phyloP scores from a whole-genome alignment of 306 rosid species.

The Acmispon strigosus region DNA sequence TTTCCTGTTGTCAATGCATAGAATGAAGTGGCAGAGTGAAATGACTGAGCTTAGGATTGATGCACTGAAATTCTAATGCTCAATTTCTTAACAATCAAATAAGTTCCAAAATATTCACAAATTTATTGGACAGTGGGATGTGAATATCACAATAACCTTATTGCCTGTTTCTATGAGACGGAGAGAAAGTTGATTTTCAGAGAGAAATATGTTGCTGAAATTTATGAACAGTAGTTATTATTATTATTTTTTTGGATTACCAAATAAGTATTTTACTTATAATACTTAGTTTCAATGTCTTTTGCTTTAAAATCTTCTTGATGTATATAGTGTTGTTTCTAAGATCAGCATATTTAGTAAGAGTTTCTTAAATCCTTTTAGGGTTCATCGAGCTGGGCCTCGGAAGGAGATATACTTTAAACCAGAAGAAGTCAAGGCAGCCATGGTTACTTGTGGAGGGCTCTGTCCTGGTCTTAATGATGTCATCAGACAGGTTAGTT shows the following conservation, averaged over 20 bases:
- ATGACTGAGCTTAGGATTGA: background rate
- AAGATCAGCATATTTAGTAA: background rate
- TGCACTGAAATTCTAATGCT: background rate
- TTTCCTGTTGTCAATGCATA: background rate
- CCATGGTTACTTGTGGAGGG: constrained; percentile 96
- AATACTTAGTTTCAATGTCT: background rate
- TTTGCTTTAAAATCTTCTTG: background rate
- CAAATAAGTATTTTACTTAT: background rate
- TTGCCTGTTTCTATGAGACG: background rate
- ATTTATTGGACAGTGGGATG: background rate
- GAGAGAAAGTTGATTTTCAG: background rate
- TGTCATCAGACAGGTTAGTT: constrained; percentile 90
- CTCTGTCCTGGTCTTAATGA: constrained; percentile 99
- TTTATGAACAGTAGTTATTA: background rate
- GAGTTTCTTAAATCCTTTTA: constrained; percentile 25
- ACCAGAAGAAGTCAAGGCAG: constrained; percentile 96
- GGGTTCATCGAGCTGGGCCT: constrained; percentile 99
- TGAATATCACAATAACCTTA: background rate
- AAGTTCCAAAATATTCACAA: background rate
- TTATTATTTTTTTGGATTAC: background rate
- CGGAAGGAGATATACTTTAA: constrained; percentile 79
- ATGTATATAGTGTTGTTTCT: background rate
- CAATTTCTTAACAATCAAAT: background rate
- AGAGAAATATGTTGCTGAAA: background rate
- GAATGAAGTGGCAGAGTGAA: background rate